Evolutionary conservation across 78 protist genomes (phyloP).

Genomic region (Dictyostelium discoideum): DNA sequence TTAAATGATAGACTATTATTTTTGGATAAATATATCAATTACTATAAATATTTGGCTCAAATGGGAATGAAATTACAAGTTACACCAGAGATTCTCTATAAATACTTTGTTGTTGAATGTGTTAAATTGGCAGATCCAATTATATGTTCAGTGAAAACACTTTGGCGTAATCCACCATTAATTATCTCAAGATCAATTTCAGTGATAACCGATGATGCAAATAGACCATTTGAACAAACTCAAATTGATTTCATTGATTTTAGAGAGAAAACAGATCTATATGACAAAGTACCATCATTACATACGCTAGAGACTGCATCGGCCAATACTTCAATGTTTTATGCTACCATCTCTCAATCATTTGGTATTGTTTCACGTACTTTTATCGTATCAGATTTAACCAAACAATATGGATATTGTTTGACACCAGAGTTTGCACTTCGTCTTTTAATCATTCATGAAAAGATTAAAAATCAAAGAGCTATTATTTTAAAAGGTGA

Average conservation of each 20-base stretch:
- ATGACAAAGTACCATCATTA: neutral
- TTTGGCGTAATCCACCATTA: slow-evolving; percentile 59
- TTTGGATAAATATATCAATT: neutral
- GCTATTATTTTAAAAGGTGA: slow-evolving; percentile 66
- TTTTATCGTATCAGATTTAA: neutral
- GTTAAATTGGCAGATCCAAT: slow-evolving; percentile 36
- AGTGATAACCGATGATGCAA: neutral
- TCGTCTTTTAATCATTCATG: slow-evolving; percentile 37
- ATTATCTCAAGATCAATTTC: neutral
- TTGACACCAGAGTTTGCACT: slow-evolving; percentile 73
- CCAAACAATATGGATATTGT: slow-evolving; percentile 27
- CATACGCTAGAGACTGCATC: neutral
- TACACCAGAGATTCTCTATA: neutral
- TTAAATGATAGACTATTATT: slow-evolving; percentile 13
- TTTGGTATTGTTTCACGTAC: slow-evolving; percentile 39
- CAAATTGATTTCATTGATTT: slow-evolving; percentile 20
- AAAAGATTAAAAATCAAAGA: slow-evolving; percentile 35
- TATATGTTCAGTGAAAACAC: neutral
- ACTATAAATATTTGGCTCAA: neutral
- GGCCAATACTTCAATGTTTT: neutral
- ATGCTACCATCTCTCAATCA: neutral
- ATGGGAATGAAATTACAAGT: neutral
- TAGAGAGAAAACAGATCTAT: neutral
- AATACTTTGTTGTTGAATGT: neutral
- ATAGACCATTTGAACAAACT: neutral